Evolutionary conservation across 163 green algal genomes (phyloP), one percentile per base, ranked within the genome.

Genomic region (Chlorella variabilis): DNA sequence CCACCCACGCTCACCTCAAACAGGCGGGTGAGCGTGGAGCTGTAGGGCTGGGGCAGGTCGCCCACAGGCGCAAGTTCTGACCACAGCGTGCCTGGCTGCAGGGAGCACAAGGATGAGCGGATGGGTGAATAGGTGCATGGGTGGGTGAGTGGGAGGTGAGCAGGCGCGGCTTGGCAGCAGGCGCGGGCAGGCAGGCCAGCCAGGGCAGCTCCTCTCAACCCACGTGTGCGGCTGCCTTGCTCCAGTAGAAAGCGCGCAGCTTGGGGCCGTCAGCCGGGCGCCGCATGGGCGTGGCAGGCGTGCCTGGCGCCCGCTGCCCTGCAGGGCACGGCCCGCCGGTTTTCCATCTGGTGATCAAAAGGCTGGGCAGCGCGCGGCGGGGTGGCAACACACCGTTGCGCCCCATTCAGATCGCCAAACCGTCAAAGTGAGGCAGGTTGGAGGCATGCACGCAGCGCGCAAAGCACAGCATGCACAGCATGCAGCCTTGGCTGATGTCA

Each of bases 161-260:
- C 54, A 63, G 45, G 45, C 45, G 15, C 11, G 45, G 45, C 15
- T 11, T 11, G 45, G 15, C 11, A 54, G 45, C 11, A 54, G 45
- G 45, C 11, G 45, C 11, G 45, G 45, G 45, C 45, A 15, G 45
- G 45, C 11, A 54, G 45, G 45, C n/a, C n/a, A n/a, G n/a, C n/a
- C n/a, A n/a, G n/a, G n/a, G n/a, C n/a, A n/a, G n/a, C n/a, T n/a
- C n/a, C n/a, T n/a, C n/a, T n/a, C n/a, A n/a, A n/a, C n/a, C n/a
- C 36, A 80, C 73, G 54, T 70, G 75, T 0, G 41, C 39, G 2
- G 51, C 23, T 4, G 17, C 27, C 39, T 83, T 85, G 48, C 56
- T 68, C 85, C 85, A 89, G 56, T 83, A 86, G 3, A 89, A 82
- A 18, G 81, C 62, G 1, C 85, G 70, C 38, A 87, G 75, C 77